A percentile compares a stretch with the other conserved stretches of the same genome.
These are phyloP conservation scores for Diaporthe citri DNA, from an alignment of 2,329 filamentous ascomycete species.

Conservation along the genomic window DNA sequence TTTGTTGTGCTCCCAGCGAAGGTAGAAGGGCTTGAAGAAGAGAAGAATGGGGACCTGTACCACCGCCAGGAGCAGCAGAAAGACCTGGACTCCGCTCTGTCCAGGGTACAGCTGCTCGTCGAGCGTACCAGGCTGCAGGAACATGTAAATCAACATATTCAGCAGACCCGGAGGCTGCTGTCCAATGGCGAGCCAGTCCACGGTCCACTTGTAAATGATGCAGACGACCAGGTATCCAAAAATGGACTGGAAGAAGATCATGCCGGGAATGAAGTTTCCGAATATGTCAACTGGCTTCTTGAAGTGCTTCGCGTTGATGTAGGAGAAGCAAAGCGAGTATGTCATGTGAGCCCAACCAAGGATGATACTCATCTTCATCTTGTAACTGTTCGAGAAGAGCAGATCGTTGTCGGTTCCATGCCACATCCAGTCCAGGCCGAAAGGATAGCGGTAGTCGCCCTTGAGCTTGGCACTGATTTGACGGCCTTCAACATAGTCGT, in stretches of 20 bases:
- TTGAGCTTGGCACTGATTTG: constrained; percentile 77
- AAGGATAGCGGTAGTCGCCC: constrained; percentile 86
- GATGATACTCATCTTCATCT: constrained; percentile 99
- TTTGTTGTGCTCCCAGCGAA: constrained; percentile 92
- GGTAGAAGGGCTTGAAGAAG: constrained; percentile 95
- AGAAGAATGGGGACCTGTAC: constrained; percentile 90
- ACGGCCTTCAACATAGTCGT: constrained; percentile 74
- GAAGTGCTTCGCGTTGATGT: constrained; percentile 94
- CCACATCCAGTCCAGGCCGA: constrained; percentile 96
- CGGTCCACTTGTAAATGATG: constrained; percentile 96
- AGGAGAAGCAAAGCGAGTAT: constrained; percentile 93
- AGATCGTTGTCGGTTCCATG: constrained; percentile 95
- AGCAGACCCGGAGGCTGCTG: constrained; percentile 85
- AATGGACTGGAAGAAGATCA: constrained; percentile 99
- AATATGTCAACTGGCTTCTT: constrained; percentile 95
- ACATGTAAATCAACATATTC: constrained; percentile 99
- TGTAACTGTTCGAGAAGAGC: constrained; percentile 97
- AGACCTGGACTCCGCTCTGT: constrained; percentile 80
- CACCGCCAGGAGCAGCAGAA: constrained; percentile 85
- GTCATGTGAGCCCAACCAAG: constrained; percentile 99
- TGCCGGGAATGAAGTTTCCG: constrained; percentile 96
- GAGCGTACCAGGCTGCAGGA: constrained; percentile 83
- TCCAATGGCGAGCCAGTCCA: constrained; percentile 81
- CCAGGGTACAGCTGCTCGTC: constrained; percentile 83
- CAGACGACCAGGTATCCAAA: constrained; percentile 96